phyloP scores from a whole-genome alignment of 2,329 filamentous ascomycete species.

The Reticulascus tulasneorum region DNA sequence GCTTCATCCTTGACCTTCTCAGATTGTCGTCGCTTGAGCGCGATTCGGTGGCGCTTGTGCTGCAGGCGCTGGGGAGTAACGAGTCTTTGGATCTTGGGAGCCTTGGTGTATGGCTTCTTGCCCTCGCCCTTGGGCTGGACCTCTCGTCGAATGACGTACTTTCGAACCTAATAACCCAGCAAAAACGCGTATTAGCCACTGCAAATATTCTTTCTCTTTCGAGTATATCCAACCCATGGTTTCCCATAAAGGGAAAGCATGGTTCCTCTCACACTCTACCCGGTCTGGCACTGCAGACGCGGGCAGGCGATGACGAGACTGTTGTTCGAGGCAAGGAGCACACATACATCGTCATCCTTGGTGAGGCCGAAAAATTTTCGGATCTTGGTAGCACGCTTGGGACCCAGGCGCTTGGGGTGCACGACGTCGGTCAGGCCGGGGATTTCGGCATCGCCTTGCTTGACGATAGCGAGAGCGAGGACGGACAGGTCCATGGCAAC shows the following conservation, averaged over 20 bases:
- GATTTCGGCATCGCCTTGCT: conserved; percentile 93
- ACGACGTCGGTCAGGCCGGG: conserved; percentile 96
- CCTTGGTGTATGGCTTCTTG: conserved; percentile 99
- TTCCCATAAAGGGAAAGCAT: conserved; percentile 6
- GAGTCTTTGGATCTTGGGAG: conserved; percentile 98
- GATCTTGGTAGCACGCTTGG: conserved; percentile 99
- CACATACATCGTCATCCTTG: conserved; percentile 99
- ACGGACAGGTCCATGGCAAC: conserved; percentile 94
- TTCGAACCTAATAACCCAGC: conserved; percentile 70
- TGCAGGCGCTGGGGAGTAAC: conserved; percentile 99
- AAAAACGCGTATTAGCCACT: conserved; percentile 27
- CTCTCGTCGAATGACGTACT: conserved; percentile 99
- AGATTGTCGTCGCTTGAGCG: conserved; percentile 95
- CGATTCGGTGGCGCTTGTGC: conserved; percentile 98
- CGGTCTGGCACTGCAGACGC: conserved; percentile 45
- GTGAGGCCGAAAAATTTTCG: conserved; percentile 98
- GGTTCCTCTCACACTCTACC: conserved; percentile 57
- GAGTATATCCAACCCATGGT: conserved; percentile 6
- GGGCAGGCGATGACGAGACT: conserved; percentile 70
- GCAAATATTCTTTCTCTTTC: conserved; percentile 9
- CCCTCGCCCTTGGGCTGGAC: conserved; percentile 96
- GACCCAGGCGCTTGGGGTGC: conserved; percentile 97
- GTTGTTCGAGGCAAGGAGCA: conserved; percentile 35
- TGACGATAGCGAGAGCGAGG: conserved; percentile 90
- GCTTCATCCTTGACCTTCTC: conserved; percentile 99